Conservation (phyloP, 345 rosid genomes). For the Aurinia saxatilis region DNA sequence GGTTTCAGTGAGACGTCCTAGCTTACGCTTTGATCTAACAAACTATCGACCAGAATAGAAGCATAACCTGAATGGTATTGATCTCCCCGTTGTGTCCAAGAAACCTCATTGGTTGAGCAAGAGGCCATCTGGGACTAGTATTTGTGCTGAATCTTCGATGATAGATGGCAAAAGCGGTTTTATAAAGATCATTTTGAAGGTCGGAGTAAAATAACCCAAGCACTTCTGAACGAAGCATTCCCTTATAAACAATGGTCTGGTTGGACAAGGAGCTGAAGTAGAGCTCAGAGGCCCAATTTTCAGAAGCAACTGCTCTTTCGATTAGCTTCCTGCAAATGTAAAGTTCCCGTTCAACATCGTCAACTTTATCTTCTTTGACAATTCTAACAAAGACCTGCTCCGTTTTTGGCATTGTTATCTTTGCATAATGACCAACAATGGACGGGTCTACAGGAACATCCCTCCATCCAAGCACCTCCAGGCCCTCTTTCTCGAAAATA, state of each 20-base stretch:
- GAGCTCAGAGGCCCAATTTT: constrained; percentile 80
- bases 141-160: constrained; percentile 97
- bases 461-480: constrained; percentile 99
- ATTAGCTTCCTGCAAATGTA: constrained; percentile 93
- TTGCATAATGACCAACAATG: constrained; percentile 85
- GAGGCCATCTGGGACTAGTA: constrained; percentile 99
- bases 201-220: constrained; percentile 84
- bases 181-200: constrained; percentile 69
- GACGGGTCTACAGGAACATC: constrained; percentile 80
- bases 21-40: constrained; percentile 5
- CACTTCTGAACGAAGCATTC: constrained; percentile 99
- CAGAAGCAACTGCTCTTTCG: constrained; percentile 62
- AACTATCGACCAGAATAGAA: constrained; percentile 10
- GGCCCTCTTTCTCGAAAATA: constrained; percentile 86
- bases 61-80: constrained; percentile 88
- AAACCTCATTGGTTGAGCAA: constrained; percentile 99
- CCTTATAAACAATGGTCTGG: constrained; percentile 94
- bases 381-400: constrained; percentile 94
- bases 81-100: constrained; percentile 99
- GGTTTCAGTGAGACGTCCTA: constrained; percentile 12
- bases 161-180: constrained; percentile 90
- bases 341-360: constrained; percentile 92
- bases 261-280: constrained; percentile 94
- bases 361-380: constrained; percentile 76
- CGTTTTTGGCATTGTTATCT: constrained; percentile 86